These are phyloP conservation scores for Quercus cerris DNA, from an alignment of 306 rosid genomes.

Conservation along the genomic window DNA sequence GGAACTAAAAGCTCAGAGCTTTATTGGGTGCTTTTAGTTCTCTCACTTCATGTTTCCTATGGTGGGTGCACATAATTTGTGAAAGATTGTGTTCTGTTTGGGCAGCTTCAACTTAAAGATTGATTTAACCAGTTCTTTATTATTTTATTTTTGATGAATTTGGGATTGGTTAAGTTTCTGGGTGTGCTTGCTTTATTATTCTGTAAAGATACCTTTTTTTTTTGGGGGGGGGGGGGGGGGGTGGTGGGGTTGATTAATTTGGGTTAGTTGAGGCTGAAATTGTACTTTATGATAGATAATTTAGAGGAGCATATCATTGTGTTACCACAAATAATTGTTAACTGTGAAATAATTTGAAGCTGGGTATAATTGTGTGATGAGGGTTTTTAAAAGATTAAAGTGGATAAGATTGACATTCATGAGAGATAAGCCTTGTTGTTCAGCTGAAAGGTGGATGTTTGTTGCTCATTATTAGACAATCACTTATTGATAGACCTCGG, in stretches of 20 bases:
- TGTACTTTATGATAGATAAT: neutral
- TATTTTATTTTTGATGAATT: neutral
- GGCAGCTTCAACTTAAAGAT: neutral
- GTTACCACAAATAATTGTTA: neutral
- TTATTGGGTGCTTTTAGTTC: neutral
- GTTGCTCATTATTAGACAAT: neutral
- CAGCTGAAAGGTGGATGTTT: neutral
- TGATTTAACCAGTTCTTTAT: neutral
- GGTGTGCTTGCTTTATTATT: neutral
- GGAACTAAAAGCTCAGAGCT: neutral
- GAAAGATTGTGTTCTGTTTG: neutral
- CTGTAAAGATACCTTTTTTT: too few species aligned
- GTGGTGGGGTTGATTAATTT: neutral
- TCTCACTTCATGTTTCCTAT: neutral
- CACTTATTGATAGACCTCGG: neutral
- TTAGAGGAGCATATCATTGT: neutral
- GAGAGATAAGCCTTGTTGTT: neutral
- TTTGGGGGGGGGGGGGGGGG: too few species aligned
- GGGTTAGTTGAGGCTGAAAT: neutral
- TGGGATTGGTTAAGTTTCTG: neutral
- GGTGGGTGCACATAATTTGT: neutral
- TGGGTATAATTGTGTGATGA: neutral
- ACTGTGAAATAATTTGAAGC: neutral
- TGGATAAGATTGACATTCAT: neutral
- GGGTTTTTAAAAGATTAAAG: neutral